These are phyloP conservation scores for Singerocomus inundabilis DNA, from an alignment of 1,284 basidiomycete species.

Conservation along the genomic window DNA sequence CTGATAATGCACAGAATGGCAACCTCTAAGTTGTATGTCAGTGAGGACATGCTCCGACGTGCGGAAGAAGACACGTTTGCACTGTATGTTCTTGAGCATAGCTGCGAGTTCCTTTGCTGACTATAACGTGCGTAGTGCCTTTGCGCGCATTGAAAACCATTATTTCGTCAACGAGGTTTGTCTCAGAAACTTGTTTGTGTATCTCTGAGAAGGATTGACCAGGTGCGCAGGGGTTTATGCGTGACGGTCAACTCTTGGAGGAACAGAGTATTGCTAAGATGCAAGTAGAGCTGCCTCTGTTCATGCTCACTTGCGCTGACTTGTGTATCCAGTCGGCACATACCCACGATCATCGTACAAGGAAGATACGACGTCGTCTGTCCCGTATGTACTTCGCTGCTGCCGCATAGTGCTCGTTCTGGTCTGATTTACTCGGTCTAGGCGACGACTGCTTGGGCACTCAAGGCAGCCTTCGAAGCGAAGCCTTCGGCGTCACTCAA, in stretches of 20 bases:
- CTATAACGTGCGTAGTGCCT: constrained; percentile 54
- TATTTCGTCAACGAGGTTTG: constrained; percentile 80
- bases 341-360: constrained; percentile 84
- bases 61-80: constrained; percentile 76
- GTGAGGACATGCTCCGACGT: constrained; percentile 66
- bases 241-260: constrained; percentile 85
- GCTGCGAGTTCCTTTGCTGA: constrained; percentile 8
- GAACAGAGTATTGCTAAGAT: constrained; percentile 89
- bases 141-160: constrained; percentile 90
- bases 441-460: constrained; percentile 75
- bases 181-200: neutral
- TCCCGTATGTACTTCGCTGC: constrained; percentile 46
- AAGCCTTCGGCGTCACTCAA: constrained; percentile 39
- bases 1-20: constrained; percentile 56
- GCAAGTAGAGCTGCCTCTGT: constrained; percentile 40
- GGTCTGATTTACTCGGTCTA: constrained; percentile 27
- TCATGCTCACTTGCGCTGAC: constrained; percentile 12
- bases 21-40: constrained; percentile 73
- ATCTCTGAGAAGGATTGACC: constrained; percentile 6
- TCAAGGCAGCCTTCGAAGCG: constrained; percentile 86
- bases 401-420: neutral
- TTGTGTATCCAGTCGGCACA: constrained; percentile 63
- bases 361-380: constrained; percentile 84
- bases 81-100: constrained; percentile 47
- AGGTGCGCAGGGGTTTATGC: constrained; percentile 73